These are phyloP conservation scores for Polytrichum formosum DNA, from an alignment of 225 moss, liverwort and hornwort species.

Conservation along the genomic window DNA sequence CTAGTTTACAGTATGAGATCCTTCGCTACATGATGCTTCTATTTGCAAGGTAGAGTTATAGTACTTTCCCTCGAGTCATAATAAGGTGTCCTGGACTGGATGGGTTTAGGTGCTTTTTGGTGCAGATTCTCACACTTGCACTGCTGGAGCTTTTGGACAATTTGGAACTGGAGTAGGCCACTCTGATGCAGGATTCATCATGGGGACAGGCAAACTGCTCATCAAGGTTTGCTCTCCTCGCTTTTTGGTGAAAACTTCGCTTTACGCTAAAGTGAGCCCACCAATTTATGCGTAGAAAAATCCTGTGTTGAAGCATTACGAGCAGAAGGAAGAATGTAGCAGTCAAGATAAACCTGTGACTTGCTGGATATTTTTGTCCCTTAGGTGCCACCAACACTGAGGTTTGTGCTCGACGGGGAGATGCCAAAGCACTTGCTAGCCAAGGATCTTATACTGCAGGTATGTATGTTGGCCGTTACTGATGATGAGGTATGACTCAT, in stretches of 20 bases:
- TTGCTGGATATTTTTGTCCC: not conserved
- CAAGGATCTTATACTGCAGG: constrained; percentile 96
- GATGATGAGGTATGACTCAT: no score
- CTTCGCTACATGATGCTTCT: not conserved
- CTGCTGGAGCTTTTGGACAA: constrained; percentile 96
- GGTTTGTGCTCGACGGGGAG: constrained; percentile 89
- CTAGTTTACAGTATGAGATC: not conserved
- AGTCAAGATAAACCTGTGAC: no score
- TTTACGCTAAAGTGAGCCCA: not conserved
- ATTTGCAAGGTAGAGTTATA: not conserved
- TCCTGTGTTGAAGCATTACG: no score
- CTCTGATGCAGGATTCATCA: constrained; percentile 95
- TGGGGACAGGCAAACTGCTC: constrained; percentile 96
- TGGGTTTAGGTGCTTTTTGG: constrained; percentile 88
- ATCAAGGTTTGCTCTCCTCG: constrained; percentile 48
- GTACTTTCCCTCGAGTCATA: not conserved
- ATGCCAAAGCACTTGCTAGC: constrained; percentile 83
- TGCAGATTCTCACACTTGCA: constrained; percentile 95
- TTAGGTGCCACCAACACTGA: constrained; percentile 86
- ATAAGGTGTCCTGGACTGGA: constrained; percentile 6
- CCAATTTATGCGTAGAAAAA: no score
- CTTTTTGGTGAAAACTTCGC: not conserved
- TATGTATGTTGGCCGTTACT: constrained; percentile 8
- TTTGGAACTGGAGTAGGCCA: constrained; percentile 94
- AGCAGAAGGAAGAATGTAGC: no score